A percentile compares a stretch with the other conserved stretches of the same genome.
phyloP scores from a whole-genome alignment of 345 rosid genomes.

The Dipteronia dyeriana region DNA sequence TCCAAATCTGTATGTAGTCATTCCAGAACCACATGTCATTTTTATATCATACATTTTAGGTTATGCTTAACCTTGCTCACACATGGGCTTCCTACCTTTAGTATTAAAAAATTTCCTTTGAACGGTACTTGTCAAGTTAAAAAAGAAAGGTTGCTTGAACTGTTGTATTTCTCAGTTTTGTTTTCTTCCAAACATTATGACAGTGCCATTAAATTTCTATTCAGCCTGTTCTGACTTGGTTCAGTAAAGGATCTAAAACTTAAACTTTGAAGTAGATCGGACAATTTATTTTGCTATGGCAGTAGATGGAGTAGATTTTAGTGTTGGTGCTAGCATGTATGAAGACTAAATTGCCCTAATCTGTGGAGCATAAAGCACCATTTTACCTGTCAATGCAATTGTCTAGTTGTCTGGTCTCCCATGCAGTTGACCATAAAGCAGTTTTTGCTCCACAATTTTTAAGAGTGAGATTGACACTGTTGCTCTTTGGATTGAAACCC shows the following conservation, averaged over 20 bases:
- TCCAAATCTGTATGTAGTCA: constrained; percentile 83
- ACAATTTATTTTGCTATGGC: neutral
- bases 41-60: neutral
- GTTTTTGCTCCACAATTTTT: neutral
- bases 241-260: neutral
- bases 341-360: neutral
- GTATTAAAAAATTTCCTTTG: neutral
- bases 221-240: neutral
- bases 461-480: neutral
- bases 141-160: neutral
- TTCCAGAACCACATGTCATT: constrained; percentile 11
- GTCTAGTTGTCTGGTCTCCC: neutral
- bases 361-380: neutral
- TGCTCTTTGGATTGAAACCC: neutral
- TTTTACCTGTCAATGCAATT: neutral
- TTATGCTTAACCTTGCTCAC: neutral
- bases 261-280: neutral
- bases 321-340: neutral
- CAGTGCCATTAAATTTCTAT: neutral
- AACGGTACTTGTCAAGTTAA: neutral
- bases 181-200: neutral
- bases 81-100: neutral
- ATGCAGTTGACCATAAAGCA: neutral
- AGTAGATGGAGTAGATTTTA: neutral
- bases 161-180: neutral